phyloP scores from a whole-genome alignment of 1,139 yeast genomes.

The Hyphopichia fennica region DNA sequence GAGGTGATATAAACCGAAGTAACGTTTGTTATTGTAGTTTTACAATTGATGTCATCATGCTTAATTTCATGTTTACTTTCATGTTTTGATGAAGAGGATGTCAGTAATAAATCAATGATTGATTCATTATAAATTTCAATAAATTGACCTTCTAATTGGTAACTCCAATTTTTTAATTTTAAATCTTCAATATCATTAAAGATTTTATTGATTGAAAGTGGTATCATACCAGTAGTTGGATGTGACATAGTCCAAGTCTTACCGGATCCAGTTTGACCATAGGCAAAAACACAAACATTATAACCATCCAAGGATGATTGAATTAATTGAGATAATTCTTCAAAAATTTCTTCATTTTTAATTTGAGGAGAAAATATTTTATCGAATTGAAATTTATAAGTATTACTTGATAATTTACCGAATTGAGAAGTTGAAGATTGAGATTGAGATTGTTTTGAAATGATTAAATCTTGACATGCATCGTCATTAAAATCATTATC shows the following conservation, averaged over 20 bases:
- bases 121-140: slow-evolving; percentile 88
- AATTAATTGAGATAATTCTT: slow-evolving; percentile 81
- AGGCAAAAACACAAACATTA: slow-evolving; percentile 92
- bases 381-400: slow-evolving; percentile 67
- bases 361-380: slow-evolving; percentile 62
- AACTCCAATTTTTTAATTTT: slow-evolving; percentile 63
- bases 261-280: slow-evolving; percentile 98
- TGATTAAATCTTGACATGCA: slow-evolving; percentile 49
- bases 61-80: slow-evolving; percentile 63
- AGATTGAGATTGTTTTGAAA: slow-evolving; percentile 25
- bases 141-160: slow-evolving; percentile 70
- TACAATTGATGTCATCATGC: slow-evolving; percentile 57
- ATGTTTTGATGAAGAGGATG: slow-evolving; percentile 12
- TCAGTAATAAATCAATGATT: slow-evolving; percentile 64
- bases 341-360: slow-evolving; percentile 66
- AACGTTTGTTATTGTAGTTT: slow-evolving; percentile 63
- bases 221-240: slow-evolving; percentile 74
- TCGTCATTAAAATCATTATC: slow-evolving; percentile 48
- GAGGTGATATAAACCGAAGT: slow-evolving; percentile 49
- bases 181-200: slow-evolving; percentile 58
- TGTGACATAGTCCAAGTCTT: slow-evolving; percentile 90
- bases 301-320: slow-evolving; percentile 90
- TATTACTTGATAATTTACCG: slow-evolving; percentile 9
- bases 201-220: slow-evolving; percentile 71
- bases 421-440: not conserved